phyloP scores from a whole-genome alignment of 1,139 yeast species.

The Taiozyma onychis region DNA sequence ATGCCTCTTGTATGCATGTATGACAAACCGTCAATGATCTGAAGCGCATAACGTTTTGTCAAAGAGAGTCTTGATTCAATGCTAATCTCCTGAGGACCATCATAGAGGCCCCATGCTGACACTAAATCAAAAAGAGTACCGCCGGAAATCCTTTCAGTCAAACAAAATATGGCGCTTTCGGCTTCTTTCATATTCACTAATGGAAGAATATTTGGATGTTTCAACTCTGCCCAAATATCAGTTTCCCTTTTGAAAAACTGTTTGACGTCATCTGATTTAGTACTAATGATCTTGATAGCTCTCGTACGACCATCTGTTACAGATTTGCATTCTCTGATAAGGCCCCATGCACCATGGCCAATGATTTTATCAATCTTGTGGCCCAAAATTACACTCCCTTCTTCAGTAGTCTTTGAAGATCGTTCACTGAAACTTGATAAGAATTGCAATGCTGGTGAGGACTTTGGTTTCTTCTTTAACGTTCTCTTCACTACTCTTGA shows the following conservation, averaged over 20 bases:
- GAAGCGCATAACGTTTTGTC: conserved; percentile 37
- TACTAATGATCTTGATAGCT: conserved; percentile 76
- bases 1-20: conserved; percentile 71
- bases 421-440: conserved; percentile 21
- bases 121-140: conserved; percentile 83
- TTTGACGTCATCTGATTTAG: conserved; percentile 38
- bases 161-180: conserved; percentile 59
- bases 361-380: conserved; percentile 69
- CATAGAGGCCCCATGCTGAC: conserved; percentile 54
- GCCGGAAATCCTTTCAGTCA: conserved; percentile 65
- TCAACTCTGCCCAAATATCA: conserved; percentile 62
- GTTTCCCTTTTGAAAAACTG: conserved; percentile 66
- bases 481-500: conserved; percentile 28
- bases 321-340: conserved; percentile 64
- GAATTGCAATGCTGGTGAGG: conserved; percentile 23
- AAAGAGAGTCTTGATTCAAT: conserved; percentile 27
- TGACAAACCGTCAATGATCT: conserved; percentile 54
- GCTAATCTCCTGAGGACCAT: conserved; percentile 21
- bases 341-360: conserved; percentile 92
- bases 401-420: conserved; percentile 35
- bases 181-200: conserved; percentile 59
- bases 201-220: conserved; percentile 62
- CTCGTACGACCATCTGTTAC: conserved; percentile 36
- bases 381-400: conserved; percentile 56
- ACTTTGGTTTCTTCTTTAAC: conserved; percentile 16